phyloP scores from a whole-genome alignment of 2,329 filamentous ascomycete genomes.

The Verticillium dahliae region DNA sequence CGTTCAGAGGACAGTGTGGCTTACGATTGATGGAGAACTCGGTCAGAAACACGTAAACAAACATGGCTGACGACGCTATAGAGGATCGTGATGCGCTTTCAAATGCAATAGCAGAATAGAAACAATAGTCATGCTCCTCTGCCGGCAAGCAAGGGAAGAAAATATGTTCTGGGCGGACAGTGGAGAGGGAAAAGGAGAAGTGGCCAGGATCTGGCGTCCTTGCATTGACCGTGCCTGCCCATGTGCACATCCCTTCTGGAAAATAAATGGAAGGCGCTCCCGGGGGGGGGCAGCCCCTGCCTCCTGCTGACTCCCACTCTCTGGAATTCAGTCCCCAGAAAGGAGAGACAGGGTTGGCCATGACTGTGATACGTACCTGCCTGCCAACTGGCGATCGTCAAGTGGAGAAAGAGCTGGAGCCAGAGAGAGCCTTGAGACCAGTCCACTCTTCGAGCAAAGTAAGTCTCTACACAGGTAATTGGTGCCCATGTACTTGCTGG shows the following conservation, averaged over 20 bases:
- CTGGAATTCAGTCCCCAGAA: background rate
- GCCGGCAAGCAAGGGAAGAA: background rate
- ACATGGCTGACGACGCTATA: background rate
- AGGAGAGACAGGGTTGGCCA: background rate
- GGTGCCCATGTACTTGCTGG: no score
- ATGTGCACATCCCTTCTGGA: background rate
- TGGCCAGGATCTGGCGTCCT: background rate
- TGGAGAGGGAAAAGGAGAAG: background rate
- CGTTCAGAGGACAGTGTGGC: background rate
- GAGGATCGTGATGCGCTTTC: background rate
- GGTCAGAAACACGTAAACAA: no score
- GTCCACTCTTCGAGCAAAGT: background rate
- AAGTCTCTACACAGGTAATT: no score
- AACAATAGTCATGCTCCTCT: background rate
- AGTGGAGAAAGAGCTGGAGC: background rate
- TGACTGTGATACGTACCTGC: background rate
- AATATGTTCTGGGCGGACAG: background rate
- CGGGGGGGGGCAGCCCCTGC: background rate
- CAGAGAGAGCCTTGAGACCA: background rate
- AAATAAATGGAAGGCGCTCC: background rate
- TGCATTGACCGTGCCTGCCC: background rate
- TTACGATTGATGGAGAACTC: background rate
- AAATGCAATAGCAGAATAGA: background rate
- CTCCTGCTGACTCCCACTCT: background rate
- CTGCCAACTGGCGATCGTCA: background rate